phyloP scores from a whole-genome alignment of 176 grass and related monocot species.

The Juncus effusus region DNA sequence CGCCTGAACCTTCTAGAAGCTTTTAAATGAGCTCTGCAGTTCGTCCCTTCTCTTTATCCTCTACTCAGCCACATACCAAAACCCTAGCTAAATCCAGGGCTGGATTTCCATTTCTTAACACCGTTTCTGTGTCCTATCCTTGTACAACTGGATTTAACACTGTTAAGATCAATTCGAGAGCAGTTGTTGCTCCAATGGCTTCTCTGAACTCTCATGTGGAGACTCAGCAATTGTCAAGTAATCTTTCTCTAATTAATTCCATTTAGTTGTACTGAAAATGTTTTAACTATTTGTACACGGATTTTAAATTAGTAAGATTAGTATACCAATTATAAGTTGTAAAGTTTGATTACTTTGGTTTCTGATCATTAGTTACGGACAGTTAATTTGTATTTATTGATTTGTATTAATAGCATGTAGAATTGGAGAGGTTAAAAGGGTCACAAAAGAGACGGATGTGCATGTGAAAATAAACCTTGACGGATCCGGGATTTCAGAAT shows the following conservation, averaged over 20 bases:
- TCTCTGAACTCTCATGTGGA: neutral
- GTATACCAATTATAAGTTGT: neutral
- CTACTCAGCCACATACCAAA: neutral
- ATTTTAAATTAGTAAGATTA: neutral
- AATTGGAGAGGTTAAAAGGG: conserved; percentile 67
- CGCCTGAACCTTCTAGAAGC: neutral
- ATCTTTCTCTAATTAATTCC: neutral
- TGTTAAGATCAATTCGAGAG: neutral
- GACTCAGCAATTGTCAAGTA: conserved; percentile 11
- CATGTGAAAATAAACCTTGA: conserved; percentile 84
- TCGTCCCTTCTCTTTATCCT: conserved; percentile 1
- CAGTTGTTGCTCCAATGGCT: neutral
- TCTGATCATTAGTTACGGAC: neutral
- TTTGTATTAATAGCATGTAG: conserved; percentile 26
- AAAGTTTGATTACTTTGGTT: neutral
- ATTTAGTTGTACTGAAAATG: neutral
- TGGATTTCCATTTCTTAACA: neutral
- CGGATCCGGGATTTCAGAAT: conserved; percentile 63
- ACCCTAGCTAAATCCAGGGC: conserved; percentile 4
- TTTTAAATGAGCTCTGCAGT: conserved; percentile 2
- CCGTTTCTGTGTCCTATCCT: neutral
- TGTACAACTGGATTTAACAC: neutral
- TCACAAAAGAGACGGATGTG: conserved; percentile 88
- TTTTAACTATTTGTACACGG: neutral
- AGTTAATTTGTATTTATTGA: no score